Evolutionary conservation across 176 grass and related monocot genomes (phyloP).

Genomic region (Oryza rufipogon): DNA sequence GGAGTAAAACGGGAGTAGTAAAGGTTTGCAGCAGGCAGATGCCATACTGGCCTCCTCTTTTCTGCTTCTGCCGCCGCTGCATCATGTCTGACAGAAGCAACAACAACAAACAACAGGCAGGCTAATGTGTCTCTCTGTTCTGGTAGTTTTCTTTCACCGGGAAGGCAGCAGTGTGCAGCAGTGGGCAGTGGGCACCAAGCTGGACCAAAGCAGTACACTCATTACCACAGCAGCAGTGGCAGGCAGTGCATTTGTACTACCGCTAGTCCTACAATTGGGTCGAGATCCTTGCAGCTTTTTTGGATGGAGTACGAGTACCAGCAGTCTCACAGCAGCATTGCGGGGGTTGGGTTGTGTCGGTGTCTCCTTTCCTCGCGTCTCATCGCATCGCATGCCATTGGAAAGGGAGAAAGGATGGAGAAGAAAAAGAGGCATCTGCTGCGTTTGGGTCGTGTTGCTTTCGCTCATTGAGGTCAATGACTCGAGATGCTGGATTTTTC

Average conservation of each 20-base stretch:
- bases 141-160: background rate
- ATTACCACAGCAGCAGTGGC: background rate
- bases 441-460: background rate
- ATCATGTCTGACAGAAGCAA: background rate
- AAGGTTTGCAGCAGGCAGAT: background rate
- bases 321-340: too few relatives aligned
- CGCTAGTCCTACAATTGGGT: background rate
- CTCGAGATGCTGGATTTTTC: too few relatives aligned
- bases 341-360: background rate
- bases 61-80: background rate
- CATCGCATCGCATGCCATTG: background rate
- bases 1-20: background rate
- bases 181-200: background rate
- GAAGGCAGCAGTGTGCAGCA: background rate
- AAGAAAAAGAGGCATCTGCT: background rate
- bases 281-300: slow-evolving; percentile 25
- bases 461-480: background rate
- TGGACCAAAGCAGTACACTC: background rate
- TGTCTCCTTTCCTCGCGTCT: background rate
- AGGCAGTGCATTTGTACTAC: background rate
- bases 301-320: too few relatives aligned
- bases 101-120: background rate
- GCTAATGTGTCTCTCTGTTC: background rate
- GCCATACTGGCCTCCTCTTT: background rate
- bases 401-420: background rate